Evolutionary conservation across 805 yeast genomes (phyloP).

Genomic region (Spathaspora girioi): DNA sequence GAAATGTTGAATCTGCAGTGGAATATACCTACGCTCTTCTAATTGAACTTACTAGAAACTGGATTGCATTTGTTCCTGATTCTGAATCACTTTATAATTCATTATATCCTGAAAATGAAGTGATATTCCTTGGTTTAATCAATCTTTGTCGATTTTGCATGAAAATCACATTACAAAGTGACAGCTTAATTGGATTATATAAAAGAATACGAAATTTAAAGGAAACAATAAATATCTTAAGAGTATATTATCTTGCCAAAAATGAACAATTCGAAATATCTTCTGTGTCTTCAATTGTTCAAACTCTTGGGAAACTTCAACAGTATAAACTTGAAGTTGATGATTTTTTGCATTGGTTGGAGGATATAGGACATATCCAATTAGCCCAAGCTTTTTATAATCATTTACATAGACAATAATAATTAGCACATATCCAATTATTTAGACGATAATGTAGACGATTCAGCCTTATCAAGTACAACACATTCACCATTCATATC

Average conservation of each 20-base stretch:
- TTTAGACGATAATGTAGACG: background rate
- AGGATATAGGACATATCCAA: background rate
- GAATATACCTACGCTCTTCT: background rate
- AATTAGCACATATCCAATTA: too few relatives aligned
- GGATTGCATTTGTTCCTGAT: background rate
- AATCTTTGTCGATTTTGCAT: background rate
- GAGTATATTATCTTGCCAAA: background rate
- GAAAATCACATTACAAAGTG: background rate
- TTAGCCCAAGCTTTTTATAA: background rate
- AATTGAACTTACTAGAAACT: background rate
- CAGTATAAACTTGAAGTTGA: background rate
- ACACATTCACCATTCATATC: constrained; percentile 29
- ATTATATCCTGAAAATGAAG: background rate
- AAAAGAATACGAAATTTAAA: background rate
- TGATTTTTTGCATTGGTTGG: background rate
- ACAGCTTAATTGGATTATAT: background rate
- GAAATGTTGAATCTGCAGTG: background rate
- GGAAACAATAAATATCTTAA: background rate
- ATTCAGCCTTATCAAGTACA: constrained; percentile 10
- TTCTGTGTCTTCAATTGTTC: background rate
- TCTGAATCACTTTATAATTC: background rate
- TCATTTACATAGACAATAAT: background rate
- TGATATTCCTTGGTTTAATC: background rate
- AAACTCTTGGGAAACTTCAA: background rate
- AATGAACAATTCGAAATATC: background rate